phyloP scores from a whole-genome alignment of 225 moss, liverwort and hornwort species.

The Bryoerythrophyllum caledonicum region DNA sequence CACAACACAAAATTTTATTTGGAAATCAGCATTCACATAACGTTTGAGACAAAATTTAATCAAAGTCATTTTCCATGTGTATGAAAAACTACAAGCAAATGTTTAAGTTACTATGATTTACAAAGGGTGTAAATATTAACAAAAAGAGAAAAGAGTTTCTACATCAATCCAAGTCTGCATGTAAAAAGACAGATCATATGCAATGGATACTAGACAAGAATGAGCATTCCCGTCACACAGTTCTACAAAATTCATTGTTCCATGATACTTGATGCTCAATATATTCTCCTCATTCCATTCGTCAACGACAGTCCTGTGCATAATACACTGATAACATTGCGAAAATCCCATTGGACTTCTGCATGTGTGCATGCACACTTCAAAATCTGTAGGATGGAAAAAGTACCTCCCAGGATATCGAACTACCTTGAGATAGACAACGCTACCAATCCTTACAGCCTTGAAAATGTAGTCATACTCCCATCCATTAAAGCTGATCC shows the following conservation, averaged over 20 bases:
- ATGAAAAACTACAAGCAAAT: no score
- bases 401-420: neutral
- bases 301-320: neutral
- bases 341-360: neutral
- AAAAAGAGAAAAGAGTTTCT: no score
- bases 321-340: neutral
- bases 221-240: neutral
- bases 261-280: neutral
- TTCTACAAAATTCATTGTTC: neutral
- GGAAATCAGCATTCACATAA: no score
- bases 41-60: no score
- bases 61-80: no score
- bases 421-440: neutral
- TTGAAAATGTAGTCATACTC: slow-evolving; percentile 12
- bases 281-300: neutral
- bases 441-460: slow-evolving; percentile 4
- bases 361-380: slow-evolving; percentile 7
- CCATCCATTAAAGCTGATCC: slow-evolving; percentile 24
- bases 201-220: no score
- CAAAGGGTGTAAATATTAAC: no score
- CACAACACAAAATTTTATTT: no score
- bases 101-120: no score
- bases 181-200: neutral
- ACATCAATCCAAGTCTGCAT: no score
- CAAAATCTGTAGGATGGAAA: slow-evolving; percentile 9